Percentiles rank a stretch among this genome's conserved stretches.
These are phyloP conservation scores for Mycosarcoma mackinlayi DNA, from an alignment of 1,284 basidiomycete genomes.

Conservation along the genomic window DNA sequence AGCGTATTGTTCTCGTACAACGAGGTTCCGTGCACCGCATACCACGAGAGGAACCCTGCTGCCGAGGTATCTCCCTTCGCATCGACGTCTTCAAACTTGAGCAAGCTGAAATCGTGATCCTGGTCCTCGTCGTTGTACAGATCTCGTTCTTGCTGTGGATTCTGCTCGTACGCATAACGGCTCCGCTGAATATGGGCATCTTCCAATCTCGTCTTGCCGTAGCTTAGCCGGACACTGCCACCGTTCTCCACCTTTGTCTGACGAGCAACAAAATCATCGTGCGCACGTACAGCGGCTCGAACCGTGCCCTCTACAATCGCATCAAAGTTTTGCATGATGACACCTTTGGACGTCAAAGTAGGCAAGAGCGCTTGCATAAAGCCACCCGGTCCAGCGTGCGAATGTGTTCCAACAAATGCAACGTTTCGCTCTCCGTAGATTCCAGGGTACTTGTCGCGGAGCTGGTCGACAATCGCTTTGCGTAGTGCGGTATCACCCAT, in stretches of 20 bases:
- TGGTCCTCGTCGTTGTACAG: constrained; percentile 54
- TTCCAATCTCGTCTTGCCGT: constrained; percentile 76
- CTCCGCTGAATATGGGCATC: constrained; percentile 77
- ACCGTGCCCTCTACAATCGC: constrained; percentile 80
- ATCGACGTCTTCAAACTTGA: constrained; percentile 51
- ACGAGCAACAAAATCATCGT: constrained; percentile 71
- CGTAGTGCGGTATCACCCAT: constrained; percentile 80
- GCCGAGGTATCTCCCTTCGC: constrained; percentile 6
- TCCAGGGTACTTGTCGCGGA: constrained; percentile 74
- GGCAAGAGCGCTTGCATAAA: constrained; percentile 79
- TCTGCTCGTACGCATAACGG: constrained; percentile 55
- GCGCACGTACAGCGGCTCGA: constrained; percentile 77
- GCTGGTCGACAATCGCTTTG: constrained; percentile 75
- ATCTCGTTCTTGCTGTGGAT: constrained; percentile 54
- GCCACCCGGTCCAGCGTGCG: constrained; percentile 81
- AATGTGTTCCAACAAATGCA: constrained; percentile 80
- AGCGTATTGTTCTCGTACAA: constrained; percentile 64
- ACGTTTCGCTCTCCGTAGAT: constrained; percentile 79
- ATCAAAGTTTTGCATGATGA: constrained; percentile 74
- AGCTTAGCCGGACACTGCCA: constrained; percentile 23
- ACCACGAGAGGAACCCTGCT: constrained; percentile 73
- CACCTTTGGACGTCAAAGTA: constrained; percentile 79
- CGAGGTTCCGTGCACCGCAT: constrained; percentile 77
- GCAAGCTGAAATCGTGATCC: constrained; percentile 59
- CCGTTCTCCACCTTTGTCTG: constrained; percentile 12